Evolutionary conservation across 345 rosid species (phyloP).

Genomic region (Acer saccharum): DNA sequence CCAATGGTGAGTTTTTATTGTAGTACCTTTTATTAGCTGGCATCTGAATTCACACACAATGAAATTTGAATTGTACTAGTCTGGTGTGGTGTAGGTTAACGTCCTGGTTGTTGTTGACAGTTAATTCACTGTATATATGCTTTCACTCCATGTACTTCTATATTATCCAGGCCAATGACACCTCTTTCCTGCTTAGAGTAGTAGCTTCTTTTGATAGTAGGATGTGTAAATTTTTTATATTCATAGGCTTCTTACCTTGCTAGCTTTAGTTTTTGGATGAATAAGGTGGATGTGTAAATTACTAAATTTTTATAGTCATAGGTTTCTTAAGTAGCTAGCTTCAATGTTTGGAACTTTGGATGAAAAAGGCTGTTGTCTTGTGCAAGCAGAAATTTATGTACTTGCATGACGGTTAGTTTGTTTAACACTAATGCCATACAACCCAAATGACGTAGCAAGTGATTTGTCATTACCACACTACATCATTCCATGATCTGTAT

Average conservation of each 20-base stretch:
- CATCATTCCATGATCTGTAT: too few relatives aligned
- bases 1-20: conserved; percentile 41
- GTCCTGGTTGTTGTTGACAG: too few relatives aligned
- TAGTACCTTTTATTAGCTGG: neutral
- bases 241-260: neutral
- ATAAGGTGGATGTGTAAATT: neutral
- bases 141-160: neutral
- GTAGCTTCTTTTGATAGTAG: neutral
- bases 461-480: too few relatives aligned
- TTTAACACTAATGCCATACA: neutral
- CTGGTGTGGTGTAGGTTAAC: neutral
- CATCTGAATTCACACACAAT: neutral
- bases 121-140: neutral
- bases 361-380: neutral
- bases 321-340: too few relatives aligned
- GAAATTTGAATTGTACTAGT: neutral
- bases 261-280: too few relatives aligned
- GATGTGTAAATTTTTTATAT: neutral
- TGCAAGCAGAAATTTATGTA: neutral
- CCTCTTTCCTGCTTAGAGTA: neutral
- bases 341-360: too few relatives aligned
- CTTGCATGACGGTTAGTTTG: too few relatives aligned
- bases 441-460: too few relatives aligned
- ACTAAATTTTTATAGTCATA: too few relatives aligned
- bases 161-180: neutral